Percentiles rank a stretch among this genome's conserved stretches.
These are phyloP conservation scores for Gentiana straminea DNA, from an alignment of 257 asterid species.

Conservation along the genomic window DNA sequence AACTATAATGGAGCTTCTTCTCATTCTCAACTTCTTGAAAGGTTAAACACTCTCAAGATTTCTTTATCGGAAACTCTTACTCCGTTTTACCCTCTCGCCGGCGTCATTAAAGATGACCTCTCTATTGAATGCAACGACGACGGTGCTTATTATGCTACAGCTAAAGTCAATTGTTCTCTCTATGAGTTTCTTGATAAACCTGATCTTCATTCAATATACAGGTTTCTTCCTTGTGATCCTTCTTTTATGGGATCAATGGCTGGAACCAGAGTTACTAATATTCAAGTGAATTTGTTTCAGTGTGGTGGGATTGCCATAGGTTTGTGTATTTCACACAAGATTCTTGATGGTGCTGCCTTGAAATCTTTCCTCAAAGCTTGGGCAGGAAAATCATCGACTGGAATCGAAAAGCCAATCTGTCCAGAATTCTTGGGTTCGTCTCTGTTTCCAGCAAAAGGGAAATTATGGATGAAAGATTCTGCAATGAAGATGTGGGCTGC, in stretches of 20 bases:
- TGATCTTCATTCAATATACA: constrained; percentile 27
- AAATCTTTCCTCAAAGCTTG: constrained; percentile 45
- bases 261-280: constrained; percentile 32
- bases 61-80: constrained; percentile 44
- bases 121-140: constrained; percentile 51
- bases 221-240: constrained; percentile 43
- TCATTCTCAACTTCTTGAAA: constrained; percentile 2
- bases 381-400: constrained; percentile 26
- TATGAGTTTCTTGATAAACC: constrained; percentile 33
- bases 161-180: constrained; percentile 22
- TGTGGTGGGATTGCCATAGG: constrained; percentile 83
- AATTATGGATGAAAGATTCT: constrained; percentile 34
- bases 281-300: constrained; percentile 40
- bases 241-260: constrained; percentile 17
- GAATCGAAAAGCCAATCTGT: background rate
- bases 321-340: constrained; percentile 48
- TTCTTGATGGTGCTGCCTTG: constrained; percentile 59
- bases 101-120: constrained; percentile 42
- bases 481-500: constrained; percentile 51
- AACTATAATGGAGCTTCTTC: constrained; percentile 13
- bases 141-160: constrained; percentile 44
- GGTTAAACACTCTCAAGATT: constrained; percentile 27
- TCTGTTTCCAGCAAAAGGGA: constrained; percentile 40
- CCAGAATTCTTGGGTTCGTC: constrained; percentile 43
- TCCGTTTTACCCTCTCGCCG: constrained; percentile 58